These are phyloP conservation scores for Fusarium nygamai DNA, from an alignment of 2,329 filamentous ascomycete species.

Conservation along the genomic window DNA sequence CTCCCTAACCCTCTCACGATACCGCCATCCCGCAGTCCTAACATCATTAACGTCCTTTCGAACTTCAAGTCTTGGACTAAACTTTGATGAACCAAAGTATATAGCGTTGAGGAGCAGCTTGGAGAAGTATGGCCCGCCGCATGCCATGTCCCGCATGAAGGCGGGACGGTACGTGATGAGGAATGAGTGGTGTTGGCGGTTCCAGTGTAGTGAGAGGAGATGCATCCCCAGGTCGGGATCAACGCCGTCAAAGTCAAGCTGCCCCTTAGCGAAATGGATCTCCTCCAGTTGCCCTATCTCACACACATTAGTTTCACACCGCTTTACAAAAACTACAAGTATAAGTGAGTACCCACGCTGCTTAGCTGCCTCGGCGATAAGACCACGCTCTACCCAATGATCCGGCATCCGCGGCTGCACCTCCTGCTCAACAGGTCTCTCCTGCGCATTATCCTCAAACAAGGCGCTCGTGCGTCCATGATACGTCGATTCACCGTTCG, in stretches of 20 bases:
- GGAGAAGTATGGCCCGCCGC: conserved; percentile 65
- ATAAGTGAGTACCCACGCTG: conserved; percentile 28
- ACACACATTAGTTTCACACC: neutral
- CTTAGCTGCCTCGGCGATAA: conserved; percentile 42
- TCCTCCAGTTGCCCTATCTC: conserved; percentile 58
- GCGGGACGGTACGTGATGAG: conserved; percentile 61
- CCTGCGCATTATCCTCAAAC: conserved; percentile 51
- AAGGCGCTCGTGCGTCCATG: conserved; percentile 61
- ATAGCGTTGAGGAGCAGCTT: conserved; percentile 66
- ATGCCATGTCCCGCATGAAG: conserved; percentile 64
- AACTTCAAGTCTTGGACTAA: conserved; percentile 56
- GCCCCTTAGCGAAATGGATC: conserved; percentile 55
- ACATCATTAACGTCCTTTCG: conserved; percentile 57
- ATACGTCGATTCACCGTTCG: conserved; percentile 56
- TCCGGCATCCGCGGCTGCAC: conserved; percentile 44
- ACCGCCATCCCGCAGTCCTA: conserved; percentile 59
- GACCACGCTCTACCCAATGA: conserved; percentile 55
- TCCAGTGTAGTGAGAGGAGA: conserved; percentile 62
- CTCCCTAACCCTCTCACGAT: conserved; percentile 56
- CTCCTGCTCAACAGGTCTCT: conserved; percentile 36
- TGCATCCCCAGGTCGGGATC: conserved; percentile 62
- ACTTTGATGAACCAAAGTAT: conserved; percentile 54
- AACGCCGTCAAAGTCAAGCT: conserved; percentile 65
- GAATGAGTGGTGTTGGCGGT: conserved; percentile 59
- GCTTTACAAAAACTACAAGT: neutral